Conservation (phyloP, 495 filamentous ascomycete genomes). For the Talaromyces thailandensis region DNA sequence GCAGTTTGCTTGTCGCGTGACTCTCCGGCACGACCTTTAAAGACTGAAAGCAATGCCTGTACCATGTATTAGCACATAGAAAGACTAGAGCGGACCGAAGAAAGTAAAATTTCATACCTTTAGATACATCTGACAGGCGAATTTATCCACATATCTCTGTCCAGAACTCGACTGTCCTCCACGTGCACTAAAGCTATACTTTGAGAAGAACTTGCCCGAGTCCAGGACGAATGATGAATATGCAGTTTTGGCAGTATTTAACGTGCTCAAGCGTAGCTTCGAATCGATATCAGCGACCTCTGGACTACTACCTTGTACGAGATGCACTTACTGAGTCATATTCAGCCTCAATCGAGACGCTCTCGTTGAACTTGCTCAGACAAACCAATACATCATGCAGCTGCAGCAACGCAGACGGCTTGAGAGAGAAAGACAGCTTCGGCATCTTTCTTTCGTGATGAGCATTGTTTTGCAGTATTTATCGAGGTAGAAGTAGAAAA, state of each 20-base stretch:
- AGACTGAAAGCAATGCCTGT: slow-evolving; percentile 66
- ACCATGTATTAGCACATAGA: background rate
- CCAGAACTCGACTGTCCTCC: slow-evolving; percentile 9
- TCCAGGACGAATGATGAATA: slow-evolving; percentile 77
- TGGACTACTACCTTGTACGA: background rate
- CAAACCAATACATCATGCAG: slow-evolving; percentile 82
- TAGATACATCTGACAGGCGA: slow-evolving; percentile 66
- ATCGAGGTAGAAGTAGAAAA: background rate
- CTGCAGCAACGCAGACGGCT: slow-evolving; percentile 59
- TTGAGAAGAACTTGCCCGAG: slow-evolving; percentile 68
- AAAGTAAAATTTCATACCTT: slow-evolving; percentile 36
- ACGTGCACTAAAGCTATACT: slow-evolving; percentile 41
- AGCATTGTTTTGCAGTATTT: background rate
- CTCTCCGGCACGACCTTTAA: slow-evolving; percentile 55
- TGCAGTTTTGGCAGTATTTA: slow-evolving; percentile 90
- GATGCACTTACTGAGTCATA: slow-evolving; percentile 50
- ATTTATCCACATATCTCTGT: slow-evolving; percentile 37
- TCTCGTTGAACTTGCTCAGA: slow-evolving; percentile 86
- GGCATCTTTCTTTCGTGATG: slow-evolving; percentile 39
- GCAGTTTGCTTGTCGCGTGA: slow-evolving; percentile 61
- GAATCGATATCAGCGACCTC: background rate
- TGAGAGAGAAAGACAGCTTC: slow-evolving; percentile 69
- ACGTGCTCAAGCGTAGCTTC: slow-evolving; percentile 69
- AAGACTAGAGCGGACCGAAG: too few species aligned
- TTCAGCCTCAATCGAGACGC: slow-evolving; percentile 76